Evolutionary conservation across 2,329 filamentous ascomycete genomes (phyloP).

Genomic region (Pseudogymnoascus sp.): DNA sequence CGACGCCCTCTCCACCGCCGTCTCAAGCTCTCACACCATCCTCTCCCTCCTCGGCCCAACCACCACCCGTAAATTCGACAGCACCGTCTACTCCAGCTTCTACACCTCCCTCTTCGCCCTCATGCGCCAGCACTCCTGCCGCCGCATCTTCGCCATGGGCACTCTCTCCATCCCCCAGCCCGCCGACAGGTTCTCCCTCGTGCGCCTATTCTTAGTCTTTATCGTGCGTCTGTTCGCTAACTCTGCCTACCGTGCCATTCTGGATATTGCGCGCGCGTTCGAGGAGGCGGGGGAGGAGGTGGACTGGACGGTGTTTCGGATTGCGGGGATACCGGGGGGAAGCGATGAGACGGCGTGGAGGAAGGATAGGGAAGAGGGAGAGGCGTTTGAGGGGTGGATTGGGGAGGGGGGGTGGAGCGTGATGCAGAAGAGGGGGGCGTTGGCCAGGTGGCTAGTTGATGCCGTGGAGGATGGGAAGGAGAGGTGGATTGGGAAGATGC

Average conservation of each 20-base stretch:
- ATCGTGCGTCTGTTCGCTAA: slow-evolving; percentile 19
- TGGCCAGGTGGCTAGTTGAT: slow-evolving; percentile 19
- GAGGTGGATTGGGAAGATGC: slow-evolving; percentile 10
- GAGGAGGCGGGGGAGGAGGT: slow-evolving; percentile 18
- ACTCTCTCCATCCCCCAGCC: slow-evolving; percentile 21
- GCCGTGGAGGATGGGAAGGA: slow-evolving; percentile 21
- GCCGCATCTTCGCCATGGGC: slow-evolving; percentile 21
- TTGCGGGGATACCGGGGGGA: slow-evolving; percentile 13
- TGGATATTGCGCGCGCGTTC: slow-evolving; percentile 19
- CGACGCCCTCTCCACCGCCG: slow-evolving; percentile 19
- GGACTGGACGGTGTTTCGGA: slow-evolving; percentile 21
- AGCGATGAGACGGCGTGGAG: slow-evolving; percentile 11
- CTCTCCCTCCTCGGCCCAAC: background rate
- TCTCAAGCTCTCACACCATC: slow-evolving; percentile 13
- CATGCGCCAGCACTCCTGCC: slow-evolving; percentile 14
- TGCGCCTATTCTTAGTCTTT: slow-evolving; percentile 18
- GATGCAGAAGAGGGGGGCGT: slow-evolving; percentile 17
- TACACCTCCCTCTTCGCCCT: slow-evolving; percentile 18
- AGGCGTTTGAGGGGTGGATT: slow-evolving; percentile 17
- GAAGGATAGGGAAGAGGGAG: slow-evolving; percentile 14
- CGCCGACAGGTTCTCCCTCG: slow-evolving; percentile 13
- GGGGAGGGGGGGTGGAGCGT: slow-evolving; percentile 19
- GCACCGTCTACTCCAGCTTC: slow-evolving; percentile 18
- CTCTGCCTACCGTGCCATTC: slow-evolving; percentile 17
- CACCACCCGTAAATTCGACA: slow-evolving; percentile 12